Conservation (phyloP, 805 yeast genomes). For the Nakazawaea ishiwadae region DNA sequence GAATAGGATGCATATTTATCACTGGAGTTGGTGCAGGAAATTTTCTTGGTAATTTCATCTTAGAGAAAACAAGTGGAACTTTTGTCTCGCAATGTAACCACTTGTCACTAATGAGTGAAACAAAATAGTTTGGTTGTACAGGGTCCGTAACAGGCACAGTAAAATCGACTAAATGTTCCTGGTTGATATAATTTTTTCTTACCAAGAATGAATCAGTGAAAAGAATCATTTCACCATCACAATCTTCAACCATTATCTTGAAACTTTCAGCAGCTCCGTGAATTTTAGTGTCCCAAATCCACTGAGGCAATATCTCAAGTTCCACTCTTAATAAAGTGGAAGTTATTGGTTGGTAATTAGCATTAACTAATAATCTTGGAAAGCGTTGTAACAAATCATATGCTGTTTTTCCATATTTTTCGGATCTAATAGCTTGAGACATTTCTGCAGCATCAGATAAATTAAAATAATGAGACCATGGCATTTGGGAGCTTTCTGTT, state of each 20-base stretch:
- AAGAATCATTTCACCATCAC: constrained; percentile 75
- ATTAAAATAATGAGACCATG: constrained; percentile 75
- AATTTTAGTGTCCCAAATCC: constrained; percentile 67
- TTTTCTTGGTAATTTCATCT: constrained; percentile 53
- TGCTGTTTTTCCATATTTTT: constrained; percentile 55
- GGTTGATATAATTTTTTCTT: constrained; percentile 40
- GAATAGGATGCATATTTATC: constrained; percentile 44
- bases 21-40: constrained; percentile 60
- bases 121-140: constrained; percentile 63
- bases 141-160: constrained; percentile 59
- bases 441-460: constrained; percentile 67
- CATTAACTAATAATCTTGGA: constrained; percentile 60
- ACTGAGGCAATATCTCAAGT: constrained; percentile 62
- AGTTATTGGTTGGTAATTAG: constrained; percentile 74
- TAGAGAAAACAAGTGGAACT: constrained; percentile 52
- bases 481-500: constrained; percentile 75
- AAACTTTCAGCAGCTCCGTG: constrained; percentile 70
- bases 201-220: constrained; percentile 52
- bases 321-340: constrained; percentile 61
- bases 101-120: constrained; percentile 68
- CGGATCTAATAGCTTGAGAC: constrained; percentile 75
- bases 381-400: constrained; percentile 62
- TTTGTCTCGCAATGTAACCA: constrained; percentile 79
- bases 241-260: constrained; percentile 71
- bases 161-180: constrained; percentile 58